Evolutionary conservation across 2,329 filamentous ascomycete species (phyloP).

Genomic region (Beauveria caledonica): DNA sequence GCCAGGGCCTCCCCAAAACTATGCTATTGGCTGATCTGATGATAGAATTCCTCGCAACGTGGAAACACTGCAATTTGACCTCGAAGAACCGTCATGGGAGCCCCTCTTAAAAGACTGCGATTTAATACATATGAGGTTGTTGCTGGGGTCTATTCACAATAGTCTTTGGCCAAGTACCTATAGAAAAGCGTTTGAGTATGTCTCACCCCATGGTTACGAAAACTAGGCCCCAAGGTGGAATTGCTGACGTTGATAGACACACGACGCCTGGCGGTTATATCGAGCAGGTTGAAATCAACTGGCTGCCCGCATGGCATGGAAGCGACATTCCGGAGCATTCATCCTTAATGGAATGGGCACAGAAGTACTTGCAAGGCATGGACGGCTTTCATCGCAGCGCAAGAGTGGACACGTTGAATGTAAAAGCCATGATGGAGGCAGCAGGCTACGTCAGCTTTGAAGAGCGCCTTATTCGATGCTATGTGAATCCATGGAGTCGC

Average conservation of each 20-base stretch:
- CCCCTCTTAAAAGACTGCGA: slow-evolving; percentile 52
- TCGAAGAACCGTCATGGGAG: slow-evolving; percentile 62
- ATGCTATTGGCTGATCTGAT: slow-evolving; percentile 14
- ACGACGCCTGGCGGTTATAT: slow-evolving; percentile 71
- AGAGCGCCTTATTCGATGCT: slow-evolving; percentile 59
- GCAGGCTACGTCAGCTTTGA: slow-evolving; percentile 75
- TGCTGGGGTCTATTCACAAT: slow-evolving; percentile 66
- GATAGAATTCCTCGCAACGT: slow-evolving; percentile 59
- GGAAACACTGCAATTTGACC: slow-evolving; percentile 54
- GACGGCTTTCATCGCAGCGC: slow-evolving; percentile 56
- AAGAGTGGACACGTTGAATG: slow-evolving; percentile 44
- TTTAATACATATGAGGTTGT: slow-evolving; percentile 73
- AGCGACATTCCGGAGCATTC: slow-evolving; percentile 50
- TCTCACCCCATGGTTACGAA: slow-evolving; percentile 4
- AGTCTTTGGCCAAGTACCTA: slow-evolving; percentile 65
- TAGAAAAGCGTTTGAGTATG: slow-evolving; percentile 57
- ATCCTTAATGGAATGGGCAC: slow-evolving; percentile 59
- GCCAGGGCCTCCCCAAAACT: not conserved
- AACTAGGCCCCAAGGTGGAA: not conserved
- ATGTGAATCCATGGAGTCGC: slow-evolving; percentile 64
- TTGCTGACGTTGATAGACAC: slow-evolving; percentile 44
- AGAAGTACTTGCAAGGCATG: slow-evolving; percentile 60
- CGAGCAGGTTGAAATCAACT: slow-evolving; percentile 87
- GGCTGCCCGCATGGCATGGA: slow-evolving; percentile 64
- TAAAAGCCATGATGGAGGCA: slow-evolving; percentile 50